phyloP scores from a whole-genome alignment of 768 basidiomycete species.

The Sistotremastrum suecicum region DNA sequence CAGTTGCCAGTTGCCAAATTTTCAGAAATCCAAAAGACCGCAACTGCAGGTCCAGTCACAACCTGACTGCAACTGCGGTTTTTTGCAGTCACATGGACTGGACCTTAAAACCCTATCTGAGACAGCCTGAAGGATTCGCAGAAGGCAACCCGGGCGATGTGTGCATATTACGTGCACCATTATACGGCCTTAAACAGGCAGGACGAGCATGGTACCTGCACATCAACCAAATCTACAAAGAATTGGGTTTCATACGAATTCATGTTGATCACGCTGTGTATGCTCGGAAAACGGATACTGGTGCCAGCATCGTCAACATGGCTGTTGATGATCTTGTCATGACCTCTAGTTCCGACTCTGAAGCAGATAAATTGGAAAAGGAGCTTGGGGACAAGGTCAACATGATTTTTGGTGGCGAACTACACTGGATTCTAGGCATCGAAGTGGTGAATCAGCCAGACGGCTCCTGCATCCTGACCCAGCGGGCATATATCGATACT shows the following conservation, averaged over 20 bases:
- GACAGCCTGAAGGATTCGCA: too few species aligned
- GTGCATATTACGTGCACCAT: conserved; percentile 9
- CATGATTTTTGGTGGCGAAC: too few species aligned
- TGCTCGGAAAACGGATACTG: not conserved
- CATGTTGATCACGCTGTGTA: conserved; percentile 7
- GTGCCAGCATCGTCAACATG: conserved; percentile 8
- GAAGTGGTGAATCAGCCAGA: too few species aligned
- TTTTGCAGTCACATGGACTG: too few species aligned
- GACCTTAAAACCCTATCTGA: too few species aligned
- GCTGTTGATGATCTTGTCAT: conserved; percentile 16
- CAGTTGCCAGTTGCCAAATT: too few species aligned
- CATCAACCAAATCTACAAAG: conserved; percentile 1
- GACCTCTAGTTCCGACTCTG: not conserved
- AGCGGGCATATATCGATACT: conserved; percentile 6
- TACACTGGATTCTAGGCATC: too few species aligned
- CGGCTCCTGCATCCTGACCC: not conserved
- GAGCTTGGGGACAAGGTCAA: not conserved
- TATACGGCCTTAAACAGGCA: conserved; percentile 18
- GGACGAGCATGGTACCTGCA: conserved; percentile 11
- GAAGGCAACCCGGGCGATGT: not conserved
- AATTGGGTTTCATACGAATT: conserved; percentile 5
- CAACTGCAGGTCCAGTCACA: too few species aligned
- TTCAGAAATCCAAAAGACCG: too few species aligned
- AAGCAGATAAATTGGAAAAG: not conserved
- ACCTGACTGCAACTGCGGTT: too few species aligned